Evolutionary conservation across 1,139 yeast species (phyloP), one percentile per base, ranked within the genome.

Genomic region (Suhomyces terraborum): DNA sequence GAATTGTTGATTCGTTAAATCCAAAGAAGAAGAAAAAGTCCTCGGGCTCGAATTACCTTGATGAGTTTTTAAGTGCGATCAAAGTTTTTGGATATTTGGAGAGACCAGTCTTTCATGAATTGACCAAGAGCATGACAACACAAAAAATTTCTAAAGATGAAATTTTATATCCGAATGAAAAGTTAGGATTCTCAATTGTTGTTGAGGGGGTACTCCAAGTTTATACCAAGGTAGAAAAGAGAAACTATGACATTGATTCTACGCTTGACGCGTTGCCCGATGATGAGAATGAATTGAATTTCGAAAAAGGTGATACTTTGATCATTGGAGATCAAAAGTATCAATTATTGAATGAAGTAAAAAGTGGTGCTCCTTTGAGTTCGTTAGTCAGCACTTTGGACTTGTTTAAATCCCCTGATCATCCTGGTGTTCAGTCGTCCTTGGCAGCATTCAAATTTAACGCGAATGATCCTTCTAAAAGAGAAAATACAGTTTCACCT

Each of bases 11-110:
- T 8, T 45, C 48, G 8, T 37, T 47, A n/a, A 46, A 42, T 20
- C 55, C 66, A n/a, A 59, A 64, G 31, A 64, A 63, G 37, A 64
- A 64, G 43, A 60, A 61, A 48, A 61, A 53, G 47, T 51, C 61
- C 29, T 46, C 59, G 19, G 51, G 59, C 10, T 46, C 64, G 2
- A 71, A 71, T 47, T 91, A 89, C 57, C 67, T 93, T 43, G 97
- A 93, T 59, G 96, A 91, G 57, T 93, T 93, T 53, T 66, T 93
- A 36, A 77, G 87, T 41, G 98, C 97, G 1, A 88, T 93, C 50
- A 89, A 88, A 62, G 88, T 93, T 14, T 93, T 93, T 66, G 98
- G 98, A 1, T 91, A 91, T 60, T 69, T 93, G 41, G 98, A 93
- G 52, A 76, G 84, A 44, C 85, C 87, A 1, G 97, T 93, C 2